Base-by-base conservation (phyloP, 1,139 yeast genomes). In the Barnettozyma hawaiiensis region DNA sequence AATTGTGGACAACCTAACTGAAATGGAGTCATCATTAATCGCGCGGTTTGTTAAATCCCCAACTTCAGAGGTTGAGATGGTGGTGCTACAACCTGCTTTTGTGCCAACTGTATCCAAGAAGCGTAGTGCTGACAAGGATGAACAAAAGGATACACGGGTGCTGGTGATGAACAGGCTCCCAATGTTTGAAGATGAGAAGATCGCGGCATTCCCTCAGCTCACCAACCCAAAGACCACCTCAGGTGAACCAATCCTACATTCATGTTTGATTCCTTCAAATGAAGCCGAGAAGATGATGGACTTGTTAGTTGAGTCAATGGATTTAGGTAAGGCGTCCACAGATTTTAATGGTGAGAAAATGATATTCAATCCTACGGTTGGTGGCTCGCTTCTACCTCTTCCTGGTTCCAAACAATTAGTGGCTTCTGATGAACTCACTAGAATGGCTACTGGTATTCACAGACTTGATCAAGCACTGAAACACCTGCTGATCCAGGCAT, bases 111-210 rank as follows among this genome's bases (percentile, higher is more conserved):
- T 37, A 1, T 27, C 48, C 2, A 44, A 31, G 16, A 50, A 53
- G 39, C 41, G 55, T 16, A 33, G 44, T 11, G 34, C 42, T 7
- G 52, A 45, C 15, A 41, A 41, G 38, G 46, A 42, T 10, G 28
- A 40, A 10, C 35, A 41, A 10, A 43, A 41, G n/a, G 42, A 47
- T 22, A 43, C 46, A 14, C 47, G 63, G 24, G 58, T 58, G 1
- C 57, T 77, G 31, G 54, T 73, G 3, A 51, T 70, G 43, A 61
- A 62, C 7, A 67, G 81, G 34, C 59, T 89, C n/a, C 95, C 97
- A 1, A 85, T 76, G 61, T 73, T 74, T 27, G 96, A 87, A 52
- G 97, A 90, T 58, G 83, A 78, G 51, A 77, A 82, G 49, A 65
- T 75, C 12, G 78, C 84, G 14, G 68, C 69, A 37, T 83, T 85